Base-by-base conservation (phyloP, 768 basidiomycete genomes). In the Lentinula sp. region DNA sequence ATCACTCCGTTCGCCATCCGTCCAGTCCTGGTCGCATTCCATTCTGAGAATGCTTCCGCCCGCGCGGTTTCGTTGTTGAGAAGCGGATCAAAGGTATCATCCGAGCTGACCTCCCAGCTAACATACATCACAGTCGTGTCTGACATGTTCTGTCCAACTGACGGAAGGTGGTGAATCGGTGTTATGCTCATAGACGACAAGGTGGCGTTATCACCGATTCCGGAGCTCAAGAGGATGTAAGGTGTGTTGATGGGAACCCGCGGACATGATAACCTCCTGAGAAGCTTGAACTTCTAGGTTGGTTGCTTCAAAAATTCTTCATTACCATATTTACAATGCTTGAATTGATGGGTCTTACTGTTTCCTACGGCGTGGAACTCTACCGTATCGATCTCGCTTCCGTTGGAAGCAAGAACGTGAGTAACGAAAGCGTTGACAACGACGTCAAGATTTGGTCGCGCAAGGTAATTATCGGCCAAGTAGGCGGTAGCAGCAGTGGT, bases 401-500 rank as follows among this genome's bases (percentile, higher is more conserved):
- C n/a, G 45, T 37, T 18, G n/a, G 32, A 20, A 37, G 33, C 35
- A 37, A 60, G 16, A 28, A 64, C 52, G 13, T 61, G 57, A 9
- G 57, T 45, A n/a, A 62, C 63, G 5, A 23, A 28, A 9, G 64
- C 56, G 35, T 65, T 61, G 9, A 64, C 60, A 7, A 76, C 54
- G 32, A 76, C 67, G 39, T 72, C 57, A 5, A 76, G 63, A 55
- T 76, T 76, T 6, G 65, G 56, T 1, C 74, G 69, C 2, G 54
- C 61, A 0, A 67, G 57, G 36, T 65, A 71, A 10, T 72, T 63
- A 0, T 69, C 66, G 1, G 67, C 68, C 23, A 76, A 63, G 61
- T 76, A 75, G 0, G 72, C 65, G 6, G 70, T 69, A 9, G 73
- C 73, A 18, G 73, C 66, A 58, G 69, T 73, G 50, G 69, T 70